Conservation (phyloP, 2,329 filamentous ascomycete species). For the Curvularia eragrostidis region DNA sequence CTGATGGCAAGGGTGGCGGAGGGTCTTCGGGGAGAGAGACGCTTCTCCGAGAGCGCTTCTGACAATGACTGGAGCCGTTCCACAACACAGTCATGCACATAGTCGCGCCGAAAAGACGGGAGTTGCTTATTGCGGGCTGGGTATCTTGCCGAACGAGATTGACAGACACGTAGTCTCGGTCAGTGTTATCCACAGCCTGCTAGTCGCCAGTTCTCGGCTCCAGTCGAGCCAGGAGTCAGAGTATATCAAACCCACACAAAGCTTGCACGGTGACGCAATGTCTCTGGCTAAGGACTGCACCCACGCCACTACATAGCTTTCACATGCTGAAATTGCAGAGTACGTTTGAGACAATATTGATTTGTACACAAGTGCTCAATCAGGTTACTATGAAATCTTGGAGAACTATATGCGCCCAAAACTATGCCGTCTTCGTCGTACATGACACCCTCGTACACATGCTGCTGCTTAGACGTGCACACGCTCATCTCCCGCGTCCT, state of each 20-base stretch:
- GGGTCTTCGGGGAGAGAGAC: slow-evolving; percentile 27
- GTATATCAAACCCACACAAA: neutral
- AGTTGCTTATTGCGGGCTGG: neutral
- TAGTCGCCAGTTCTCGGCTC: neutral
- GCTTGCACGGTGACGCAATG: slow-evolving; percentile 10
- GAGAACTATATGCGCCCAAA: slow-evolving; percentile 20
- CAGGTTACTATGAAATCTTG: slow-evolving; percentile 15
- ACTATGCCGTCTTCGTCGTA: slow-evolving; percentile 38
- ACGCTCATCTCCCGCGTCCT: slow-evolving; percentile 1
- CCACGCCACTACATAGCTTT: neutral
- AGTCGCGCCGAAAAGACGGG: slow-evolving; percentile 1
- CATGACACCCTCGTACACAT: slow-evolving; percentile 24
- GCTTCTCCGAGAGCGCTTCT: slow-evolving; percentile 26
- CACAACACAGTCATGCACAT: slow-evolving; percentile 18
- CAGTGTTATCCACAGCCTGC: neutral
- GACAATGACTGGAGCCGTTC: neutral
- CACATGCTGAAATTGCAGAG: no score
- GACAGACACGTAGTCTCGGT: neutral
- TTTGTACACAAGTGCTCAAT: slow-evolving; percentile 2
- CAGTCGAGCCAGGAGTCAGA: neutral
- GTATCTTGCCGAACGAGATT: neutral
- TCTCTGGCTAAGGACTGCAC: neutral
- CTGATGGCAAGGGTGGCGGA: slow-evolving; percentile 17
- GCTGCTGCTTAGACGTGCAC: slow-evolving; percentile 33
- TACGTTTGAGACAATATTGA: neutral